Evolutionary conservation across 495 filamentous ascomycete species (phyloP), one percentile per base, ranked within the genome.

Genomic region (Trichoderma reesei): DNA sequence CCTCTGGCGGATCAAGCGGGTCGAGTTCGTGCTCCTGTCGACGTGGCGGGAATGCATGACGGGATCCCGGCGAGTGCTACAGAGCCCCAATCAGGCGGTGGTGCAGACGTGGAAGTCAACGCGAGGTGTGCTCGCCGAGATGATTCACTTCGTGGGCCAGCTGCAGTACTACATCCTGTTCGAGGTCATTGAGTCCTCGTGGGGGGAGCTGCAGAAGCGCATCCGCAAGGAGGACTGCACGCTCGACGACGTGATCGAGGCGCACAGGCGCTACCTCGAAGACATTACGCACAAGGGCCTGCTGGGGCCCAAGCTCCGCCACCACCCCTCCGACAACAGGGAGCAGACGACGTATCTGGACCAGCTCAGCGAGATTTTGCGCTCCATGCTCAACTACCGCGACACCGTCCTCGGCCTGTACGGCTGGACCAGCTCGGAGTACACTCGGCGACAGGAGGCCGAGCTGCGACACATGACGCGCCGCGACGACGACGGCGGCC

Each of bases 161-260:
- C 82, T 99, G 39, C 95, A 98, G 72, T 96, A 96, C 76, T 99
- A 99, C 74, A 97, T 99, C 68, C 83, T 99, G 18, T 97, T 97
- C 70, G 94, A 98, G 73, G 95, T 99, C 67, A 98, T 99, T 72
- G 94, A 98, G 74, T 85, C 87, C 62, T 90, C 88, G 63, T 99
- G 95, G 95, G 86, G 89, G 66, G 86, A 90, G 67, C 82, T 99
- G 8, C 88, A 96, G 68, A 81, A 83, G 3, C 88, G 88, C 42
- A 86, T 96, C 63, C 82, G 79, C 59, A 91, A 89, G 71, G 89
- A 90, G 16, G 88, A 88, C 41, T 89, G 86, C 69, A 99, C 95
- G 0, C 83, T 99, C 16, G 95, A 98, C 76, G 94, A 98, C 72
- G 82, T 99, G 18, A 97, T 98, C 72, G 83, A 83, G 51, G 95